Percentiles rank a stretch among this genome's conserved stretches.
Evolutionary conservation across 1,139 yeast species (phyloP).

Genomic region (Hansenula lynferdii): DNA sequence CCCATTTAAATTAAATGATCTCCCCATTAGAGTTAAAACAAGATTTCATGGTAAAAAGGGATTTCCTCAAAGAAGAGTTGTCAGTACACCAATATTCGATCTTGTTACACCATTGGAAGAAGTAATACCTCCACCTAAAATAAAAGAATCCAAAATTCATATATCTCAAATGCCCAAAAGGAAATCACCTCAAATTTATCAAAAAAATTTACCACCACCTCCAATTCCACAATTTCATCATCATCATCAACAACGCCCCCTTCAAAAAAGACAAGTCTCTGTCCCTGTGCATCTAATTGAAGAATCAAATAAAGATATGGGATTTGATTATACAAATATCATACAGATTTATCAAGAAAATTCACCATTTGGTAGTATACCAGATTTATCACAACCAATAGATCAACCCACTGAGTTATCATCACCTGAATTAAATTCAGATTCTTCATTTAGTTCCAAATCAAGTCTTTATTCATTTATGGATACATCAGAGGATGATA

Average conservation of each 20-base stretch:
- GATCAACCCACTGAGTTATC: background rate
- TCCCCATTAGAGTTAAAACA: slow-evolving; percentile 21
- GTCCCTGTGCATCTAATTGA: slow-evolving; percentile 7
- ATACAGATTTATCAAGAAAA: slow-evolving; percentile 14
- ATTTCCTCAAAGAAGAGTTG: slow-evolving; percentile 15
- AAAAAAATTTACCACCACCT: background rate
- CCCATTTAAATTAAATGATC: slow-evolving; percentile 4
- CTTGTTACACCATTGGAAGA: slow-evolving; percentile 11
- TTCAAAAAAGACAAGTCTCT: slow-evolving; percentile 9
- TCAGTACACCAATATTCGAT: slow-evolving; percentile 23
- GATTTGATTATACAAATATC: slow-evolving; percentile 9
- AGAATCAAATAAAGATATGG: background rate
- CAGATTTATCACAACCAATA: background rate
- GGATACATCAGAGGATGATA: background rate
- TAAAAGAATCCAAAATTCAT: slow-evolving; percentile 3
- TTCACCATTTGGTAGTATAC: slow-evolving; percentile 4
- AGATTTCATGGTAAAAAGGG: slow-evolving; percentile 6
- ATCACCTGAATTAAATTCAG: slow-evolving; percentile 2
- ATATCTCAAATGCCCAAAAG: slow-evolving; percentile 3
- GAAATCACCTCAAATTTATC: background rate
- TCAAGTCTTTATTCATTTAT: background rate
- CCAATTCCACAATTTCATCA: background rate
- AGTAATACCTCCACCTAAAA: slow-evolving; percentile 12
- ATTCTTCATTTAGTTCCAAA: background rate
- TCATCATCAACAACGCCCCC: background rate